Base-by-base conservation (phyloP, 495 filamentous ascomycete species). In the Cenococcum geophilum region DNA sequence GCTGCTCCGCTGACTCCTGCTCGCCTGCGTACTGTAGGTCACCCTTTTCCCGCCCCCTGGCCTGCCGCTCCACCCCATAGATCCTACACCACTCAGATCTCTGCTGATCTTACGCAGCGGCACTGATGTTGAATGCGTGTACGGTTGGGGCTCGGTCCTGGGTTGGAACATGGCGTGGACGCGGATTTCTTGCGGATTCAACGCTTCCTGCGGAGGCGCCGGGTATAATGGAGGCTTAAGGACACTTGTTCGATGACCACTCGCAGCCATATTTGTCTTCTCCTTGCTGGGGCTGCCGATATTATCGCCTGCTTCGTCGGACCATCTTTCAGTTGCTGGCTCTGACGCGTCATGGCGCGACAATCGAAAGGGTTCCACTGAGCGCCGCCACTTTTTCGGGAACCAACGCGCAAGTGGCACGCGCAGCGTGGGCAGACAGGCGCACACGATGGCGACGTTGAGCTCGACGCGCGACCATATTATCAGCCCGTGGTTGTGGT, bases 401-500 rank as follows among this genome's bases (percentile, higher is more conserved):
- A 49, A 49, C 45, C 45, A 49, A 14, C 45, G 45, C 1, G 45
- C 45, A 5, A 49, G 45, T 14, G 45, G 45, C 22, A 49, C 14
- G 22, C 45, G 45, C 45, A 49, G 45, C 9, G 45, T 14, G 10
- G 45, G 45, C 18, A 49, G 45, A 18, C 45, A 49, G 45, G 45
- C 45, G 45, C 45, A 49, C 9, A 49, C 18, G n/a, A 49, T 49
- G 5, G 45, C 45, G 9, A 49, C 45, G 14, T n/a, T 49, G 18
- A 49, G 14, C 16, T 49, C 45, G 45, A 49, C 45, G 18, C 45
- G 45, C 18, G 45, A 49, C 45, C 45, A 49, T 6, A 49, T 49
- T 18, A 49, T 49, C 8, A 49, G 45, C 1, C 45, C 45, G 45
- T 49, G 14, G 45, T n/a, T 49, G 18, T 49, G 45, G 45, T 49